Base-by-base conservation (phyloP, 306 rosid genomes). In the Pyrus communis region DNA sequence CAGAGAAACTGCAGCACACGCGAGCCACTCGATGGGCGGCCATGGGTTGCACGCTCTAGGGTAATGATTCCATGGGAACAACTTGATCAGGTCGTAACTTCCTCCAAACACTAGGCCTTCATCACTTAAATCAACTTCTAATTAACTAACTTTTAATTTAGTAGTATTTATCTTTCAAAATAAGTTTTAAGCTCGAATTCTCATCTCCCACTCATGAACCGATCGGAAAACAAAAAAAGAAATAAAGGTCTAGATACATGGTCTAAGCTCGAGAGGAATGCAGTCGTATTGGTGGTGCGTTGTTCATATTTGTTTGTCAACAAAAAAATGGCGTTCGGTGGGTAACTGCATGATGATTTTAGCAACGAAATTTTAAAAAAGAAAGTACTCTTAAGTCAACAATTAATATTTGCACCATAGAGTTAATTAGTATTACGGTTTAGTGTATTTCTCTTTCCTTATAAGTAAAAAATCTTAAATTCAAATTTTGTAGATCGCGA, bases 401-500 rank as follows among this genome's bases (percentile, higher is more conserved):
- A 15, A 49, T 15, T 49, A 49, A 15, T 17, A 49, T 49, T 15
- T 2, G 8, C 21, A 49, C 9, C 0, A 1, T 5, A 49, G 3
- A 49, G 9, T 15, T 7, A 49, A 49, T 5, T 14, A 49, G 18
- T 2, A 49, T 2, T 15, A 2, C 7, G 1, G 3, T 49, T 49
- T 15, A 49, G 2, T 46, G 18, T 49, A 49, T 14, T 15, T 12
- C 6, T 15, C 5, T 4, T 15, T 49, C 5, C 2, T 49, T 49
- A 6, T 14, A 49, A 49, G 1, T 49, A 0, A 1, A 0, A 14
- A 0, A 0, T 15, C 5, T 49, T 49, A 49, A 14, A 1, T 15
- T 49, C 17, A 0, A 49, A 49, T 15, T 49, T 49, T 49, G 8
- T 49, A 49, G 3, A 49, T 4, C 18, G 21, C 1, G 1, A 49